phyloP scores from a whole-genome alignment of 768 basidiomycete genomes.

The Amanita polypyramis region DNA sequence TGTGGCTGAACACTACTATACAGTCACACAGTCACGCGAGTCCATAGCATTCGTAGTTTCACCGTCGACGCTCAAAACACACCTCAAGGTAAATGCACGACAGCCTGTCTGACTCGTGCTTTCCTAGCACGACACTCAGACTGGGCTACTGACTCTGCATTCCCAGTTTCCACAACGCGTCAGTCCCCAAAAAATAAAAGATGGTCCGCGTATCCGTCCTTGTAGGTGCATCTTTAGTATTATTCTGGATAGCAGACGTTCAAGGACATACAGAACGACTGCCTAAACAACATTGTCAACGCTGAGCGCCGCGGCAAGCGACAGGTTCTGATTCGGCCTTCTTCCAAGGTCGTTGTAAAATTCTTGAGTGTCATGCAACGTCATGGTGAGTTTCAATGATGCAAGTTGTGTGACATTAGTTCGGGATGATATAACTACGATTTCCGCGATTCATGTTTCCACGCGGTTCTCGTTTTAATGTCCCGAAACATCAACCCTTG shows the following conservation, averaged over 20 bases:
- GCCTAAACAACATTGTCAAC: constrained; percentile 96
- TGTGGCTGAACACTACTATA: constrained; percentile 33
- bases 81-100: constrained; percentile 31
- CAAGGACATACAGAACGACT: constrained; percentile 28
- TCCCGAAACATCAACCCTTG: constrained; percentile 52
- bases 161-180: constrained; percentile 14
- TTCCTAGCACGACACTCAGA: constrained; percentile 79
- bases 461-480: constrained; percentile 78
- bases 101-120: constrained; percentile 72
- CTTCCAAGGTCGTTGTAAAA: constrained; percentile 96
- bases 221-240: constrained; percentile 47
- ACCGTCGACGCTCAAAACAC: constrained; percentile 16
- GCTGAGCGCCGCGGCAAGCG: constrained; percentile 99
- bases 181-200: constrained; percentile 20
- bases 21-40: constrained; percentile 19
- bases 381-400: constrained; percentile 59
- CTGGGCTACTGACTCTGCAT: constrained; percentile 41
- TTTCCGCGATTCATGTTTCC: constrained; percentile 42
- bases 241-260: not conserved
- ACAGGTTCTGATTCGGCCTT: constrained; percentile 95
- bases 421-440: constrained; percentile 91
- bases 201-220: constrained; percentile 90
- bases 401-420: not conserved
- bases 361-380: constrained; percentile 98
- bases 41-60: constrained; percentile 11